Evolutionary conservation across 805 yeast genomes (phyloP), one percentile per base, ranked within the genome.

Genomic region (Pichia ethanolica): DNA sequence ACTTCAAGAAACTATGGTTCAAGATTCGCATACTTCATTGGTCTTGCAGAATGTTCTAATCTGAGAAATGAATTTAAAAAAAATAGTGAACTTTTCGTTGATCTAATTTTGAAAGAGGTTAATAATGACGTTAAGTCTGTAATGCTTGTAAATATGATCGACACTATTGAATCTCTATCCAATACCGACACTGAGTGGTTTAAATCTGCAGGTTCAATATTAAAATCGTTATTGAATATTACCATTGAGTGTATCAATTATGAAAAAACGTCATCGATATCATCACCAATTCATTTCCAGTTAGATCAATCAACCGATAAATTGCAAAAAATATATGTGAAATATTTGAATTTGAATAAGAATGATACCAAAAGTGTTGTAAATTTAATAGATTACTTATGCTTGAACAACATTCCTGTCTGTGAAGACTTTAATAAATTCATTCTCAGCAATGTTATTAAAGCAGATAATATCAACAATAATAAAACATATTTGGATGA

Each of bases 81-180:
- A 3, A 79, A 82, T 51, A 61, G 89, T 32, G 65, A 62, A 5
- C 67, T 63, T 0, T 86, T 54, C 66, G 74, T 53, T 70, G 72
- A 39, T 71, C 74, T 52, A 71, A 79, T 47, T 55, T 20, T 70
- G 10, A 70, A 72, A 7, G 87, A 81, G 56, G 57, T 73, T 3
- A 69, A 73, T 34, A 71, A 71, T 12, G 86, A 80, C 44, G 68
- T 71, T 14, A 81, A 78, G 58, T 78, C 82, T 44, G 69, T 77
- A 7, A 85, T 82, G 54, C 79, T 87, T 60, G 82, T 90, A 14
- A 90, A 89, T 59, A 69, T 84, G 53, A 73, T 88, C 40, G 90
- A 86, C 59, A 62, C 88, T 47, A 65, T 86, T 27, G 67, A 69
- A 25, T 75, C 89, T 0, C 67, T 88, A 43, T 66, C 74, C 1